Evolutionary conservation across 2,329 filamentous ascomycete species (phyloP).

Genomic region (Chrysoporthe cubensis): DNA sequence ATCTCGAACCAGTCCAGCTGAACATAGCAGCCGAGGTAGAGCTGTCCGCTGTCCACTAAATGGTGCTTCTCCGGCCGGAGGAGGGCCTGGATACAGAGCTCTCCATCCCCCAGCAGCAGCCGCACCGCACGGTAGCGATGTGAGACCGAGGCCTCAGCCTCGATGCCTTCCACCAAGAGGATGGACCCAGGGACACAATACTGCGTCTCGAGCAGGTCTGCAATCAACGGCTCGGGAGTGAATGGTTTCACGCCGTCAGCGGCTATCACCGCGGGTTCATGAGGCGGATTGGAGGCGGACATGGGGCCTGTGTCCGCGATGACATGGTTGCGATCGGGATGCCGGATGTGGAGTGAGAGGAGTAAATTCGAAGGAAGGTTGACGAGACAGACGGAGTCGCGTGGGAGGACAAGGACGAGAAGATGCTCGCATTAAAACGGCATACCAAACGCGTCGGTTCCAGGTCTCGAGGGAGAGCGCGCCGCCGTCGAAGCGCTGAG

Average conservation of each 20-base stretch:
- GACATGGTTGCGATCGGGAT: conserved; percentile 18
- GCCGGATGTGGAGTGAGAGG: not conserved
- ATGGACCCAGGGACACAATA: conserved; percentile 52
- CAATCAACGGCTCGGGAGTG: conserved; percentile 47
- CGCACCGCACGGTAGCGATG: conserved; percentile 49
- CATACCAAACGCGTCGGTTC: not conserved
- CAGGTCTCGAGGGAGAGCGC: too few relatives aligned
- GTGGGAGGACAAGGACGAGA: too few relatives aligned
- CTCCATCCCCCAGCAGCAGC: conserved; percentile 56
- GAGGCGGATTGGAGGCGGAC: conserved; percentile 13
- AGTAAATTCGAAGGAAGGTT: not conserved
- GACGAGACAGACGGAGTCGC: too few relatives aligned
- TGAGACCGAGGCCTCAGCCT: conserved; percentile 23
- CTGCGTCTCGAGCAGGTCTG: conserved; percentile 52
- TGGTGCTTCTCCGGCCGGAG: conserved; percentile 50
- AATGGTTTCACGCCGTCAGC: conserved; percentile 33
- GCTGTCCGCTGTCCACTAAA: conserved; percentile 49
- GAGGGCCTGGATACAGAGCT: conserved; percentile 58
- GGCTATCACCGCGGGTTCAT: conserved; percentile 30
- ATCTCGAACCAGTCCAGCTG: conserved; percentile 48
- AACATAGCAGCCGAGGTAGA: conserved; percentile 54
- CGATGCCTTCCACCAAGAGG: conserved; percentile 48
- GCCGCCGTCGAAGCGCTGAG: not conserved
- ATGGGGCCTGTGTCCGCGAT: conserved; percentile 9
- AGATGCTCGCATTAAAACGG: not conserved